These are phyloP conservation scores for Amanita muscaria DNA, from an alignment of 768 basidiomycete species.

Conservation along the genomic window DNA sequence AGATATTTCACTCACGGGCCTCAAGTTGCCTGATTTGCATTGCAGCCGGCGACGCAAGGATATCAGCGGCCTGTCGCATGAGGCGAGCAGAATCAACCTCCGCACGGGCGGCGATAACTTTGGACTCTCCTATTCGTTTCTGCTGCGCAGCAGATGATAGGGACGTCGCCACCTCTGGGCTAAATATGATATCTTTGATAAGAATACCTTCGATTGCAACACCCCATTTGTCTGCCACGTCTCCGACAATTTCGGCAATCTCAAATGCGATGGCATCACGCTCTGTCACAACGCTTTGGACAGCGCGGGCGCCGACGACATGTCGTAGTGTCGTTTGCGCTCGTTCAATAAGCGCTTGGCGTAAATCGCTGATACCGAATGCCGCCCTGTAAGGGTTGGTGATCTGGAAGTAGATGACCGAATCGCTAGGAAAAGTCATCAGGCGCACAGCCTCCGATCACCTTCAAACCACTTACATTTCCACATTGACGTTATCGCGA, in stretches of 20 bases:
- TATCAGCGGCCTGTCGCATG: slow-evolving; percentile 96
- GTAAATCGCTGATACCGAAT: slow-evolving; percentile 87
- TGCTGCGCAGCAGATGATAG: slow-evolving; percentile 94
- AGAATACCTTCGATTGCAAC: slow-evolving; percentile 95
- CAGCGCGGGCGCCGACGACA: slow-evolving; percentile 88
- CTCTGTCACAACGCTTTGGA: slow-evolving; percentile 95
- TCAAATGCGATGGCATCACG: slow-evolving; percentile 95
- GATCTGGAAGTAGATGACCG: slow-evolving; percentile 90
- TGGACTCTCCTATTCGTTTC: slow-evolving; percentile 93
- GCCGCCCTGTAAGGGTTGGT: slow-evolving; percentile 87
- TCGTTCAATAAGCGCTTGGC: slow-evolving; percentile 74
- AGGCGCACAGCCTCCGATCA: slow-evolving; percentile 7
- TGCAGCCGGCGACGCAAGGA: slow-evolving; percentile 87
- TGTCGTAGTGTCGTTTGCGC: slow-evolving; percentile 95
- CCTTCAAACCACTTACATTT: slow-evolving; percentile 51
- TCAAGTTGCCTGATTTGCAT: slow-evolving; percentile 99
- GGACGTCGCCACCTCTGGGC: slow-evolving; percentile 79
- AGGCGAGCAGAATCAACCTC: slow-evolving; percentile 92
- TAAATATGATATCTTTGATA: slow-evolving; percentile 93
- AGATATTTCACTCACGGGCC: slow-evolving; percentile 40
- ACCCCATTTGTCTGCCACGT: slow-evolving; percentile 93
- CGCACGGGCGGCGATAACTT: slow-evolving; percentile 92
- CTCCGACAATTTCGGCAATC: slow-evolving; percentile 92
- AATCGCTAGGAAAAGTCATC: slow-evolving; percentile 47
- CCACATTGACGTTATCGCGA: slow-evolving; percentile 92